These are phyloP conservation scores for Tetrahymena malaccensis DNA, from an alignment of 73 alveolate species.

Conservation along the genomic window DNA sequence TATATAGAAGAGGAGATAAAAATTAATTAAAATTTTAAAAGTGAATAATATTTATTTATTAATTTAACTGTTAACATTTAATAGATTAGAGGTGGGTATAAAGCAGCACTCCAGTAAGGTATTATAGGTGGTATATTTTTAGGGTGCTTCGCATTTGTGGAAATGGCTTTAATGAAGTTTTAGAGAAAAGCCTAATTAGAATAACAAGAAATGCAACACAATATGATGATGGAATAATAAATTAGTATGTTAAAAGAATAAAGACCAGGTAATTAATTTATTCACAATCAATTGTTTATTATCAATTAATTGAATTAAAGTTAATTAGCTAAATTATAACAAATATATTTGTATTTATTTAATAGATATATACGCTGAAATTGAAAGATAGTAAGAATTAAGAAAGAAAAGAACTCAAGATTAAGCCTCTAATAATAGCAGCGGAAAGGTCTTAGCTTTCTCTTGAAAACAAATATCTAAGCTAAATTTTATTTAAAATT, in stretches of 20 bases:
- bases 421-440: background rate
- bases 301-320: too few relatives aligned
- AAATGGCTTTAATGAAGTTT: conserved; percentile 21
- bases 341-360: background rate
- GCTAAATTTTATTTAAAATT: background rate
- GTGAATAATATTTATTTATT: background rate
- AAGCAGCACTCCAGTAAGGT: conserved; percentile 60
- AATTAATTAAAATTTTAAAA: background rate
- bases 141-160: conserved; percentile 55
- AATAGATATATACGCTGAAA: background rate
- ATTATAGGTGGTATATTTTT: conserved; percentile 64
- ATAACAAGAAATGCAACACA: background rate
- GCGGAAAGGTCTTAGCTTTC: background rate
- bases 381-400: background rate
- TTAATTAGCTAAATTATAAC: background rate
- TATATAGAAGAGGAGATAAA: background rate
- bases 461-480: background rate
- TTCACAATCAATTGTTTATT: too few relatives aligned
- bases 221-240: conserved; percentile 2
- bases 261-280: background rate
- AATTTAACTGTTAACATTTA: background rate
- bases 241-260: background rate
- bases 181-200: conserved; percentile 15
- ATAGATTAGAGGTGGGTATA: conserved; percentile 42
- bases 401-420: background rate